A percentile compares a stretch with the other conserved stretches of the same genome.
Conservation (phyloP, 441 rosid genomes). For the Populus trichocarpa region DNA sequence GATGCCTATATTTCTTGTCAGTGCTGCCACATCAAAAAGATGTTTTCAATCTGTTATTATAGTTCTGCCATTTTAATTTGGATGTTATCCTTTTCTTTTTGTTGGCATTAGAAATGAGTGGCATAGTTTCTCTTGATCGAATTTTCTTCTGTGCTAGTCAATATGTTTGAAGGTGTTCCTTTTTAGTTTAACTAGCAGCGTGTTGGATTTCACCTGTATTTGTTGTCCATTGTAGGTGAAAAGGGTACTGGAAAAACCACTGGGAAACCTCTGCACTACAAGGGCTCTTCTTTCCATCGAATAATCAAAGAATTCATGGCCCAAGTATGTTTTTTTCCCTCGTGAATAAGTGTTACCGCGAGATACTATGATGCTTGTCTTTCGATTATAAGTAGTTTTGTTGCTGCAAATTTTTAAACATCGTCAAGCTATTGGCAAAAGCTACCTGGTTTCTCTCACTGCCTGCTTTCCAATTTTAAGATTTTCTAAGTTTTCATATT, state of each 20-base stretch:
- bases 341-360: slow-evolving; percentile 4
- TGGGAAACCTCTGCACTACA: slow-evolving; percentile 81
- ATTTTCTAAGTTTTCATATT: neutral
- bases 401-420: neutral
- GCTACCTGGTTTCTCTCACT: neutral
- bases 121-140: neutral
- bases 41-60: neutral
- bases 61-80: neutral
- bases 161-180: neutral
- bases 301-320: slow-evolving; percentile 95
- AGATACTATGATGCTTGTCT: neutral
- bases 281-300: slow-evolving; percentile 87
- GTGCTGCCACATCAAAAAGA: neutral
- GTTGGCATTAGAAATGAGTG: slow-evolving; percentile 2
- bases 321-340: slow-evolving; percentile 53
- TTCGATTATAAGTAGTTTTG: neutral
- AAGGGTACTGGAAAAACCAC: slow-evolving; percentile 79
- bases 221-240: slow-evolving; percentile 57
- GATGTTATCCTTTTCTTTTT: neutral
- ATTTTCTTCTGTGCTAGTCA: neutral
- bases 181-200: neutral
- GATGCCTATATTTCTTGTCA: neutral
- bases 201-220: slow-evolving; percentile 8
- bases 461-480: neutral
- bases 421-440: neutral